Base-by-base conservation (phyloP, 805 yeast genomes). In the Wickerhamomyces tratensis region DNA sequence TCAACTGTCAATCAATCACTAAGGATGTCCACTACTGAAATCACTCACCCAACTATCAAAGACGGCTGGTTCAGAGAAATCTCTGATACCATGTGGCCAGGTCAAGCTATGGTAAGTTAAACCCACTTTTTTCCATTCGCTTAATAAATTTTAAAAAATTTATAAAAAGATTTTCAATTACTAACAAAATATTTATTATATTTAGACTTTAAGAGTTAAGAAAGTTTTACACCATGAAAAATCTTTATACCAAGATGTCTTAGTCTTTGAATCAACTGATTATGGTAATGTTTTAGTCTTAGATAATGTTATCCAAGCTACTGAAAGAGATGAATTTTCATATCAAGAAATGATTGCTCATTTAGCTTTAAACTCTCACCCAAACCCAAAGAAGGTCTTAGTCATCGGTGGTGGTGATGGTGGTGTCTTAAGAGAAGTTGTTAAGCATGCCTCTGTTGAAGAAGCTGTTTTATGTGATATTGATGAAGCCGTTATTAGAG, bases 321-420 rank as follows among this genome's bases (percentile, higher is more conserved):
- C 95, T 1, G 97, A 89, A 59, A 70, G 87, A 45, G 97, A 89
- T 62, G 97, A 88, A 61, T 88, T 86, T 62, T 87, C 95, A 11
- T 88, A 88, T 62, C 97, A 88, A 64, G 97, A 88, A 59, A 77
- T 86, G 79, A 89, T 88, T 48, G 67, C 94, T 3, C 95, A 89
- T 61, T 63, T 86, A 29, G 89, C 96, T 5, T 56, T 89, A 44
- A 78, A 80, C 74, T 65, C 86, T 10, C 97, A 88, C 63, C 76
- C 77, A 5, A 55, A 69, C 36, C 96, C 97, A 2, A 75, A 74
- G 51, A 74, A 71, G 42, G 94, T 87, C 9, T 72, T 88, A 41
- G 93, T 88, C 30, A 85, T 88, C 53, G 97, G 97, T 27, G 97
- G 97, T 26, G 97, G 97, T 37, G 97, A 88, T 61, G 95, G 97